Conservation (phyloP, 345 rosid genomes). For the Murraya paniculata region DNA sequence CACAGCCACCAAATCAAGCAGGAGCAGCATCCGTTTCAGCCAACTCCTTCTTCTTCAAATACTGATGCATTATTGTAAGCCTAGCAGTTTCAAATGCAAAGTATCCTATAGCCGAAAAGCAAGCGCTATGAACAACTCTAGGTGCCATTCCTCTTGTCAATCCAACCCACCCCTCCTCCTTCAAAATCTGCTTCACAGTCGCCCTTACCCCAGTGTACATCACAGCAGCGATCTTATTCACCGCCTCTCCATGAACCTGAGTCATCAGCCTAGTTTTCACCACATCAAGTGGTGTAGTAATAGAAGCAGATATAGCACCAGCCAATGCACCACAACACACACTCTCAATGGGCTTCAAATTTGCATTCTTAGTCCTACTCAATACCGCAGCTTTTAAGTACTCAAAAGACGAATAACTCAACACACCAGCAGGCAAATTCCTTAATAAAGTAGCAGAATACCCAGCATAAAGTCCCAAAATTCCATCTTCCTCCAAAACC, state of each 20-base stretch:
- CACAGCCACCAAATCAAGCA: slow-evolving; percentile 22
- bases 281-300: slow-evolving; percentile 90
- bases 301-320: slow-evolving; percentile 86
- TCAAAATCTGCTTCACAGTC: slow-evolving; percentile 71
- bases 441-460: slow-evolving; percentile 85
- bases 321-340: slow-evolving; percentile 88
- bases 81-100: slow-evolving; percentile 96
- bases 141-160: slow-evolving; percentile 86
- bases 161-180: slow-evolving; percentile 91
- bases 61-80: slow-evolving; percentile 65
- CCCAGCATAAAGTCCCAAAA: slow-evolving; percentile 85
- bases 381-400: slow-evolving; percentile 79
- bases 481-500: slow-evolving; percentile 80
- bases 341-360: slow-evolving; percentile 84
- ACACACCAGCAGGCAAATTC: slow-evolving; percentile 89
- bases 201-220: slow-evolving; percentile 58
- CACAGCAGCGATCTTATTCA: slow-evolving; percentile 51
- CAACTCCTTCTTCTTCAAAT: slow-evolving; percentile 60
- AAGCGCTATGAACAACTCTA: slow-evolving; percentile 87
- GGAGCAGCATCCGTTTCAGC: slow-evolving; percentile 28
- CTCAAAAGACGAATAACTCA: slow-evolving; percentile 90
- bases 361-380: slow-evolving; percentile 48
- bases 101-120: slow-evolving; percentile 86
- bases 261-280: slow-evolving; percentile 96
- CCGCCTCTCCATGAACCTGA: slow-evolving; percentile 51